Base-by-base conservation (phyloP, 345 rosid genomes). In the Conringia planisiliqua region DNA sequence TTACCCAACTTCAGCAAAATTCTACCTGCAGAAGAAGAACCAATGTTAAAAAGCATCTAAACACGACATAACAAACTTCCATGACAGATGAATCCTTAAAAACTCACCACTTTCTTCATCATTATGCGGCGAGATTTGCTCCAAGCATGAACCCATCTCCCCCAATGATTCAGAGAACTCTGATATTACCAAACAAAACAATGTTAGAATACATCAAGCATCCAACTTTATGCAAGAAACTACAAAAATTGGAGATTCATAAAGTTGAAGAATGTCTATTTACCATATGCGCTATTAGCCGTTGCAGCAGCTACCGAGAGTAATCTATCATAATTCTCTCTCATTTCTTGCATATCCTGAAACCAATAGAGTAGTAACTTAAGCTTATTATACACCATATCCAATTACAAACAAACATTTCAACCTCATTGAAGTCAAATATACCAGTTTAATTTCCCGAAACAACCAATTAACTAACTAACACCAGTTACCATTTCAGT, bases 271-370 rank as follows among this genome's bases (percentile, higher is more conserved):
- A 54, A 33, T 10, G 14, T 6, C 24, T 56, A 40, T 33, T 68
- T 83, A 95, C 99, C 99, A 68, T 81, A 95, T 17, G 99, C 96
- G 75, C 97, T 90, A 81, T 92, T 95, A 59, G 99, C 98, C 2
- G 87, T 85, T 3, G 90, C 96, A 36, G 98, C 96, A 65, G 99
- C 99, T 1, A 94, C 97, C 11, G 90, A 84, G 64, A 95, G 93
- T 62, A 96, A 81, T 80, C 99, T 88, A 78, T 96, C 98, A 54
- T 90, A 96, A 86, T 90, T 83, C 71, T 86, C 82, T 78, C 88
- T 88, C 93, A 96, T 90, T 39, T 85, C 86, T 73, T 83, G 92
- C 97, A 96, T 88, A 40, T 92, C 96, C 99, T 96, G 80, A 55
- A 38, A 64, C 47, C 46, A 58, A 46, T 6, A 13, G 26, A 24